Percentiles rank a stretch among this genome's conserved stretches.
phyloP scores from a whole-genome alignment of 2,329 filamentous ascomycete species.

The Fragosphaeria purpurea region DNA sequence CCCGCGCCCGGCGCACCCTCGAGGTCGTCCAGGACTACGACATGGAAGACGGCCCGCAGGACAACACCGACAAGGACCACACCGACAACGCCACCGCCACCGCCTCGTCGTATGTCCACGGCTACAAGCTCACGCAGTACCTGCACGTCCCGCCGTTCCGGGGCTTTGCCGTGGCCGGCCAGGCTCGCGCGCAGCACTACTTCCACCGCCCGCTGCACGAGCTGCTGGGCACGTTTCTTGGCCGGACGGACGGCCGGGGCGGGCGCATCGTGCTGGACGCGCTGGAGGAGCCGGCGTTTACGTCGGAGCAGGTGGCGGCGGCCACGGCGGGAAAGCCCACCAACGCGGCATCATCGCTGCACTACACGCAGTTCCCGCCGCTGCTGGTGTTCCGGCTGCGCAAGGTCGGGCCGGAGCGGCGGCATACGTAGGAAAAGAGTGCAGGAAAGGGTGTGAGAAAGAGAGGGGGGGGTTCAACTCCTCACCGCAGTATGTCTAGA shows the following conservation, averaged over 20 bases:
- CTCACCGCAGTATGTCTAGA: too few species aligned
- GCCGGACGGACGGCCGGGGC: slow-evolving; percentile 7
- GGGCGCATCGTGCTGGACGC: slow-evolving; percentile 32
- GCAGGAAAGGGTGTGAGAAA: background rate
- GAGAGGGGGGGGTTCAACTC: too few species aligned
- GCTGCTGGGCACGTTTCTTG: slow-evolving; percentile 33
- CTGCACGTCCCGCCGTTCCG: slow-evolving; percentile 29
- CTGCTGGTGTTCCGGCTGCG: slow-evolving; percentile 24
- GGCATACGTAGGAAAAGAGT: background rate
- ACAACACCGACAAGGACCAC: background rate
- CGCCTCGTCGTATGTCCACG: slow-evolving; percentile 16
- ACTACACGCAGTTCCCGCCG: slow-evolving; percentile 29
- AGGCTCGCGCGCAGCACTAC: slow-evolving; percentile 19
- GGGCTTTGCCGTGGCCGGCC: slow-evolving; percentile 26
- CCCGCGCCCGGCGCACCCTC: slow-evolving; percentile 28
- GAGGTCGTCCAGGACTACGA: slow-evolving; percentile 25
- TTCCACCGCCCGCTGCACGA: slow-evolving; percentile 26
- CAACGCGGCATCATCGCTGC: slow-evolving; percentile 19
- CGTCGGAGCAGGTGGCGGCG: slow-evolving; percentile 16
- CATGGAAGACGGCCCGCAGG: background rate
- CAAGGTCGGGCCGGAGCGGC: background rate
- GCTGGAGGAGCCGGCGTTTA: slow-evolving; percentile 37
- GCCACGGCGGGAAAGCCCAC: slow-evolving; percentile 13
- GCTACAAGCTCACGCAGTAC: slow-evolving; percentile 31
- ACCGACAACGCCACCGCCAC: slow-evolving; percentile 18